A percentile compares a stretch with the other conserved stretches of the same genome.
Evolutionary conservation across 2,329 filamentous ascomycete species (phyloP).

Genomic region (Diplodia corticola): DNA sequence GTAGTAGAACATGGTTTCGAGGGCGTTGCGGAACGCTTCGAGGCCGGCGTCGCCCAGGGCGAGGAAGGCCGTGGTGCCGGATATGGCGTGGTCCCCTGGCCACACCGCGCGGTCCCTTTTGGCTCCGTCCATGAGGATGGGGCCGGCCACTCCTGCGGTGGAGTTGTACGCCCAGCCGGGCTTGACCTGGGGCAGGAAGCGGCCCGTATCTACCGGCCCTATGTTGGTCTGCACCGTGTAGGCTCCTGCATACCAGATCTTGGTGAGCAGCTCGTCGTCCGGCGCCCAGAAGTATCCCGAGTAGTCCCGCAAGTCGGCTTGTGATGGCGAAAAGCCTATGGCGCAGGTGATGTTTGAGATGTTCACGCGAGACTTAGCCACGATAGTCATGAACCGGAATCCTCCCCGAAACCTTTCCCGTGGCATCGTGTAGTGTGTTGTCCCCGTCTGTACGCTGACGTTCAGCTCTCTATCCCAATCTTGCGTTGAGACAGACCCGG

Average conservation of each 20-base stretch:
- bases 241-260: slow-evolving; percentile 54
- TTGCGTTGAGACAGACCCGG: slow-evolving; percentile 40
- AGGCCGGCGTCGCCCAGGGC: slow-evolving; percentile 45
- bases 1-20: slow-evolving; percentile 46
- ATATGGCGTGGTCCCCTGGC: slow-evolving; percentile 54
- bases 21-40: slow-evolving; percentile 40
- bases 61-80: slow-evolving; percentile 44
- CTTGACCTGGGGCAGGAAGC: neutral
- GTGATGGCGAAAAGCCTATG: slow-evolving; percentile 52
- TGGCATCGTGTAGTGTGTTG: slow-evolving; percentile 46
- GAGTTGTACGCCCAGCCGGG: slow-evolving; percentile 38
- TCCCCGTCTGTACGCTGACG: slow-evolving; percentile 34
- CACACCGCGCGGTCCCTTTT: slow-evolving; percentile 47
- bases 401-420: slow-evolving; percentile 50
- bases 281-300: slow-evolving; percentile 39
- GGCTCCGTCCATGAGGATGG: slow-evolving; percentile 42
- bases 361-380: slow-evolving; percentile 30
- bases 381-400: slow-evolving; percentile 49
- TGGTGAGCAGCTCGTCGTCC: slow-evolving; percentile 37
- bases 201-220: slow-evolving; percentile 27
- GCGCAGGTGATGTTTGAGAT: slow-evolving; percentile 46
- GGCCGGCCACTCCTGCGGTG: slow-evolving; percentile 38
- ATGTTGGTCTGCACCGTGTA: slow-evolving; percentile 54
- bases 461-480: slow-evolving; percentile 50
- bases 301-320: slow-evolving; percentile 45